These are phyloP conservation scores for Lyophyllum shimeji DNA, from an alignment of 768 basidiomycete genomes.

Conservation along the genomic window DNA sequence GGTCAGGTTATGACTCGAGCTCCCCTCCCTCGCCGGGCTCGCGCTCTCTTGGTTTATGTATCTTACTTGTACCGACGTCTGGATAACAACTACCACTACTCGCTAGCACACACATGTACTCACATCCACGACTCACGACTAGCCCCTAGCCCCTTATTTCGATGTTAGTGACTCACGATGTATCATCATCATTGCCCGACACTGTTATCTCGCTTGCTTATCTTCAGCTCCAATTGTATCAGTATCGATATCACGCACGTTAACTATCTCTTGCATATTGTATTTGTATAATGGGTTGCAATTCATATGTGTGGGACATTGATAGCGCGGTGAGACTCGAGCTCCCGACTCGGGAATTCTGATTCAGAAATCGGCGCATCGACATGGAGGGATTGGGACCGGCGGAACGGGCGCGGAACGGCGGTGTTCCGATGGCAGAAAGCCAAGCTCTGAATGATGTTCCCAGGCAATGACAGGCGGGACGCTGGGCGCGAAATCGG, in stretches of 20 bases:
- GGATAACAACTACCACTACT: neutral
- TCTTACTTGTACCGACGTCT: too few species aligned
- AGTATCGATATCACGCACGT: neutral
- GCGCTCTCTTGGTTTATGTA: constrained; percentile 3
- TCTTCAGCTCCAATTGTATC: constrained; percentile 8
- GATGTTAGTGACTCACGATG: neutral
- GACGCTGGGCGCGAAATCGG: too few species aligned
- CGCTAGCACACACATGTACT: too few species aligned
- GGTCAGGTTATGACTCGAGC: neutral
- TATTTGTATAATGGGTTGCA: neutral
- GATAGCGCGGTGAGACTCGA: too few species aligned
- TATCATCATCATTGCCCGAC: neutral
- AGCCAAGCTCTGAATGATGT: too few species aligned
- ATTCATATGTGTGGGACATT: neutral
- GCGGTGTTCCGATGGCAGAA: too few species aligned
- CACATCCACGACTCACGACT: neutral
- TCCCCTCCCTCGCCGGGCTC: neutral
- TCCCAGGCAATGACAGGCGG: too few species aligned
- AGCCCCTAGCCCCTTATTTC: neutral
- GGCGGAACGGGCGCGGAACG: neutral
- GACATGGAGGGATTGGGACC: neutral
- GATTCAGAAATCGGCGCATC: neutral
- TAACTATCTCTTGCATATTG: constrained; percentile 5
- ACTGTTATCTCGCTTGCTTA: constrained; percentile 12
- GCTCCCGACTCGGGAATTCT: too few species aligned